Evolutionary conservation across 495 filamentous ascomycete species (phyloP), one percentile per base, ranked within the genome.

Genomic region (Cladorrhinum samala): DNA sequence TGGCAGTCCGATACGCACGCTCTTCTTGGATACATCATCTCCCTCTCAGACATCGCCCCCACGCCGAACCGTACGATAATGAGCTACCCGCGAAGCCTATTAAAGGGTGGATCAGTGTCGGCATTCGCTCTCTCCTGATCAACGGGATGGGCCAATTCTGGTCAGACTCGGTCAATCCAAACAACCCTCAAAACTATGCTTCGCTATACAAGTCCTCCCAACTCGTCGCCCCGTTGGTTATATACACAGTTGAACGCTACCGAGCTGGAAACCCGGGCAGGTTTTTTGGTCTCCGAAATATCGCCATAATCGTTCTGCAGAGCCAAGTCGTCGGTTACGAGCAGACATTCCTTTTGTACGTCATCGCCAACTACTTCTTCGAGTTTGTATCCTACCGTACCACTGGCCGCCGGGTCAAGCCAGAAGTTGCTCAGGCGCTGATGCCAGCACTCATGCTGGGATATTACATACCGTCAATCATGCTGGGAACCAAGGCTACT

Each of bases 21-120:
- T 23, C 16, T 16, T 42, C 53, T 2, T 16, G 27, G 3, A 30
- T 55, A 5, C n/a, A 55, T 23, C 41, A 45, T 39, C 46, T 54
- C 24, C 33, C 40, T 4, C 13, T 20, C 14, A 52, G 52, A 2
- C 39, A 21, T 0, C 52, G 57, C 3, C 48, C 48, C 0, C 47
- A 27, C 8, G 46, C 17, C 7, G 11, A 40, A 11, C 57, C 57
- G 9, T 59, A 36, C 24, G 47, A 59, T 5, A 42, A 55, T 38
- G 57, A 59, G 9, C 52, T 59, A 2, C 57, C 52, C 2, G 42
- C 57, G 9, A 52, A 52, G 43, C 57, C 57, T 17, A 19, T 59
- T 27, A 6, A n/a, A 48, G 24, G 45, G 13, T 48, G 25, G 20
- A 14, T 24, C 3, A 20, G 19, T 16, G 14, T 30, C 6, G 23